phyloP scores from a whole-genome alignment of 2,329 filamentous ascomycete genomes.

The Biscogniauxia marginata region DNA sequence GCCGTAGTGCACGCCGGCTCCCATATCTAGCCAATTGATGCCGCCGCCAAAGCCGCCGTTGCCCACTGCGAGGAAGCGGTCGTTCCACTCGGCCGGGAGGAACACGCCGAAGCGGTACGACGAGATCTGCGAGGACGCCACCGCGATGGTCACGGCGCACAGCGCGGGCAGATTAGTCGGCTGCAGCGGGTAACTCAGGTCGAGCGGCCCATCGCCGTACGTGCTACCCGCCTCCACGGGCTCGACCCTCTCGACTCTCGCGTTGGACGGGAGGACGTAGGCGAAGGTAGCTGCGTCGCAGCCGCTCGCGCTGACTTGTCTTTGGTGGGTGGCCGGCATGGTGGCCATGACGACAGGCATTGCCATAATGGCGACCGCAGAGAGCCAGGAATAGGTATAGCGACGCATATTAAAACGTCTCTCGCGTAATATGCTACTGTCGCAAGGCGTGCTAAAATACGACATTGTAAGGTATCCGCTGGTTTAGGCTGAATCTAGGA shows the following conservation, averaged over 20 bases:
- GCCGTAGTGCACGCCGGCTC: constrained; percentile 35
- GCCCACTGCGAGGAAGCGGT: constrained; percentile 36
- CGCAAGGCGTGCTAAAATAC: neutral
- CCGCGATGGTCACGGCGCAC: constrained; percentile 38
- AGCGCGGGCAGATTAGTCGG: constrained; percentile 38
- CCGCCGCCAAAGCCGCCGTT: constrained; percentile 40
- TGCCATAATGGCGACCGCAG: constrained; percentile 4
- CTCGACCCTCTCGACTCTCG: constrained; percentile 29
- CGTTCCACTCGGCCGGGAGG: constrained; percentile 38
- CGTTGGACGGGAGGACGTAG: constrained; percentile 23
- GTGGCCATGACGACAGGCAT: constrained; percentile 3
- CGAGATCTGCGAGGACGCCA: constrained; percentile 32
- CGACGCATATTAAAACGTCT: constrained; percentile 6
- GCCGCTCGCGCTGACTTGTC: constrained; percentile 5
- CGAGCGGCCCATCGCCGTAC: constrained; percentile 36
- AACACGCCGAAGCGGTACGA: constrained; percentile 39
- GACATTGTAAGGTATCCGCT: neutral
- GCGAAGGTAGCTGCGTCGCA: constrained; percentile 22
- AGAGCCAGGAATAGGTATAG: constrained; percentile 6
- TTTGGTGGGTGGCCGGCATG: constrained; percentile 8
- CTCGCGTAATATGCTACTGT: neutral
- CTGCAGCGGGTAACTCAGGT: constrained; percentile 35
- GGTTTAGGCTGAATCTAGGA: constrained; percentile 18
- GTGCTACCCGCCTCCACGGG: constrained; percentile 31
- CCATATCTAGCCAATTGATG: constrained; percentile 37